Percentiles rank a stretch among this genome's conserved stretches.
Evolutionary conservation across 495 filamentous ascomycete species (phyloP).

Genomic region (Aspergillus cavernicola): DNA sequence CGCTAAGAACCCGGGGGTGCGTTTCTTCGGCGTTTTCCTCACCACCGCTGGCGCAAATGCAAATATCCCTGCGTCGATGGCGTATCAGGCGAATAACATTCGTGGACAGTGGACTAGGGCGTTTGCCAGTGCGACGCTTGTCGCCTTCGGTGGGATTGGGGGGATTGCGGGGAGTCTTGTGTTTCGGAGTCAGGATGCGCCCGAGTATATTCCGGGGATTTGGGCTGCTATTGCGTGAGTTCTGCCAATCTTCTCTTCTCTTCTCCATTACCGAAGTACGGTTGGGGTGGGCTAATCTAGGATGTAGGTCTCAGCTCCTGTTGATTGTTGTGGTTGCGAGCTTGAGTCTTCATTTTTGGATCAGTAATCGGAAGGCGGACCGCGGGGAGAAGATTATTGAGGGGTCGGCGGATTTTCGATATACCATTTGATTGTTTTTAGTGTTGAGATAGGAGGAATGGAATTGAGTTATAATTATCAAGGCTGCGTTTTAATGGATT

Average conservation of each 20-base stretch:
- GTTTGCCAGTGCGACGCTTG: conserved; percentile 53
- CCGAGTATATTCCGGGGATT: conserved; percentile 54
- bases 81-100: conserved; percentile 65
- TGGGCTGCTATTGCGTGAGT: conserved; percentile 43
- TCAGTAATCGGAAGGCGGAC: conserved; percentile 34
- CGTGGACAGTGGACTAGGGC: conserved; percentile 66
- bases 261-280: neutral
- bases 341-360: conserved; percentile 34
- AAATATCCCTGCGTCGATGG: conserved; percentile 54
- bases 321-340: conserved; percentile 33
- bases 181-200: conserved; percentile 55
- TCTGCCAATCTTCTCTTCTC: neutral
- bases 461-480: too few relatives aligned
- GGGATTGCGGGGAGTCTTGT: conserved; percentile 56
- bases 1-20: conserved; percentile 40
- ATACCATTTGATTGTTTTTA: conserved; percentile 26
- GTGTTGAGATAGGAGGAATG: neutral
- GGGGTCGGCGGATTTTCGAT: conserved; percentile 32
- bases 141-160: conserved; percentile 54
- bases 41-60: conserved; percentile 57
- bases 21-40: conserved; percentile 65
- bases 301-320: conserved; percentile 35
- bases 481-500: too few relatives aligned
- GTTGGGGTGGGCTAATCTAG: neutral
- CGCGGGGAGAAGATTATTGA: conserved; percentile 38